These are phyloP conservation scores for Chenopodium album DNA, from an alignment of 148 eudicot genomes.

Conservation along the genomic window DNA sequence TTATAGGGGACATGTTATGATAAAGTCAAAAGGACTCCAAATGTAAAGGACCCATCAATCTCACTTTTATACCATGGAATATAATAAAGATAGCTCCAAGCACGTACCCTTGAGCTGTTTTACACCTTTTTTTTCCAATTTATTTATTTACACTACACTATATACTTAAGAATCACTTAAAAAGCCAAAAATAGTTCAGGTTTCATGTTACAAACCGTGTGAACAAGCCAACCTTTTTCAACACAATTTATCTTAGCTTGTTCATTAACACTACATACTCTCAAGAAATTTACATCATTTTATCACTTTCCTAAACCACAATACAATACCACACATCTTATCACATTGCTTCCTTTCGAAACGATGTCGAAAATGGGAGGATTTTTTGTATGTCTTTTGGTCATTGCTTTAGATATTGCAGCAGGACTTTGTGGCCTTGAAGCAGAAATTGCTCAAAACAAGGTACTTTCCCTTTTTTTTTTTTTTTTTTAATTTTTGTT, in stretches of 20 bases:
- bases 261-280: not conserved
- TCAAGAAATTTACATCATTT: not conserved
- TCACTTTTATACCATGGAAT: not conserved
- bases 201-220: constrained; percentile 8
- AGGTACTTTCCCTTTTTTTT: constrained; percentile 36
- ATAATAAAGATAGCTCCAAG: not conserved
- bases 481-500: too few relatives aligned
- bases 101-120: constrained; percentile 11
- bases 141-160: not conserved
- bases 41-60: not conserved
- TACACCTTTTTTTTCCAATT: not conserved
- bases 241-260: not conserved
- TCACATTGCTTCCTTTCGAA: too few relatives aligned
- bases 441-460: constrained; percentile 80
- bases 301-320: not conserved
- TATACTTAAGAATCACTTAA: not conserved
- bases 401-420: constrained; percentile 56
- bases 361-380: constrained; percentile 48
- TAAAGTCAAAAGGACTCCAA: constrained; percentile 3
- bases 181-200: not conserved
- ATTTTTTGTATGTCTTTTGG: constrained; percentile 51
- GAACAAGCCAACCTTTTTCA: constrained; percentile 14
- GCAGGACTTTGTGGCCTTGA: constrained; percentile 81
- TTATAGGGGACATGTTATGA: not conserved
- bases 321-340: not conserved